Percentiles rank a stretch among this genome's conserved stretches.
phyloP scores from a whole-genome alignment of 2,329 filamentous ascomycete species.

The Fusarium sp. region DNA sequence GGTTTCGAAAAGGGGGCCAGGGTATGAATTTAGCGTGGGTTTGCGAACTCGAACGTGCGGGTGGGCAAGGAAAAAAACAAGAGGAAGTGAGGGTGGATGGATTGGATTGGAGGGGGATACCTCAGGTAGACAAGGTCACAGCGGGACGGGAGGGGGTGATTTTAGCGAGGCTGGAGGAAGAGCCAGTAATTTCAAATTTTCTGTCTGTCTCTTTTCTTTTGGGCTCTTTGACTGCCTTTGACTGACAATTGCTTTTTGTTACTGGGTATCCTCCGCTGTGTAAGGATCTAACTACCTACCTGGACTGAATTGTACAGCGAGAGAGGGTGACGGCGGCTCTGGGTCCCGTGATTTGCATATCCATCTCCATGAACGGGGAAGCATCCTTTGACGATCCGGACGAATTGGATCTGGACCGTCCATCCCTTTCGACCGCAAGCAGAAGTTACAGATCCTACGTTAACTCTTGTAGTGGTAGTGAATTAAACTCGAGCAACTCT shows the following conservation, averaged over 20 bases:
- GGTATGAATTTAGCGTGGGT: conserved; percentile 35
- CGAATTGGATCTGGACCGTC: conserved; percentile 42
- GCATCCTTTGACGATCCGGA: conserved; percentile 36
- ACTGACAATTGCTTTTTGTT: conserved; percentile 15
- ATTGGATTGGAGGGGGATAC: background rate
- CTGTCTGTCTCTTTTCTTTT: background rate
- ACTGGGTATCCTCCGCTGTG: background rate
- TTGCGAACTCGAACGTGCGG: conserved; percentile 37
- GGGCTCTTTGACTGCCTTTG: background rate
- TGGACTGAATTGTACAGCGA: background rate
- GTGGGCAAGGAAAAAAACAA: conserved; percentile 11
- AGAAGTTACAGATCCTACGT: conserved; percentile 14
- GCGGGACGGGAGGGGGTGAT: conserved; percentile 4
- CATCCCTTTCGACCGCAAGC: conserved; percentile 31
- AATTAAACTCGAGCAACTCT: conserved; percentile 7
- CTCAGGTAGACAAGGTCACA: background rate
- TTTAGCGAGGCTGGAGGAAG: background rate
- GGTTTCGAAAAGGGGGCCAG: conserved; percentile 46
- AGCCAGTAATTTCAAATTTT: conserved; percentile 30
- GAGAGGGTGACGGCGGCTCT: conserved; percentile 2
- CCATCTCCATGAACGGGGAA: conserved; percentile 40
- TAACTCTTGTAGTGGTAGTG: background rate
- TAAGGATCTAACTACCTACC: background rate
- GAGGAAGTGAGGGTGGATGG: background rate
- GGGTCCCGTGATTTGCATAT: conserved; percentile 40